A percentile compares a stretch with the other conserved stretches of the same genome.
phyloP scores from a whole-genome alignment of 768 basidiomycete genomes.

The Trametes punicea region DNA sequence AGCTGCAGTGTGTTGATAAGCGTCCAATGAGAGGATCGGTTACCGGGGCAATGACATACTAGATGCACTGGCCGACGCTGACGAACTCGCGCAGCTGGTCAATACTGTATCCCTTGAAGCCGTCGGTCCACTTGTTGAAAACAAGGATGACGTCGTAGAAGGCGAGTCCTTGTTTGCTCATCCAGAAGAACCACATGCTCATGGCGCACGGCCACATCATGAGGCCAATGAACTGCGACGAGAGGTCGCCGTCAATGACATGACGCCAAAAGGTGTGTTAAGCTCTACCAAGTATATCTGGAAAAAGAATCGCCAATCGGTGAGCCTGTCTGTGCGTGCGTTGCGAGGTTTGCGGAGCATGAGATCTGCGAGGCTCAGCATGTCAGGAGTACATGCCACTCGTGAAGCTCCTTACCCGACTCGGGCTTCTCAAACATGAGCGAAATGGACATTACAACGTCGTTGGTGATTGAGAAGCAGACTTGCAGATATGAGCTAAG shows the following conservation, averaged over 20 bases:
- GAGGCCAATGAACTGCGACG: conserved; percentile 43
- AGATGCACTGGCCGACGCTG: conserved; percentile 49
- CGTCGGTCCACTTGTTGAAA: conserved; percentile 42
- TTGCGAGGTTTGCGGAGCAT: conserved; percentile 53
- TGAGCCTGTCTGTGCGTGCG: conserved; percentile 52
- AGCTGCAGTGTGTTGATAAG: conserved; percentile 48
- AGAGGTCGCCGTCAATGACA: conserved; percentile 47
- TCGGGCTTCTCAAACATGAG: conserved; percentile 62
- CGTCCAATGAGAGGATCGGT: conserved; percentile 13
- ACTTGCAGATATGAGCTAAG: conserved; percentile 54
- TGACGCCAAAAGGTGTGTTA: conserved; percentile 35
- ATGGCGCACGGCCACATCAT: conserved; percentile 51
- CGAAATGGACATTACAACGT: conserved; percentile 52
- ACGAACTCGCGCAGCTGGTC: conserved; percentile 47
- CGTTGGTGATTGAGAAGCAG: conserved; percentile 55
- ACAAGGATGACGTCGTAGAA: conserved; percentile 46
- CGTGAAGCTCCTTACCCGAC: conserved; percentile 42
- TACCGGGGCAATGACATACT: conserved; percentile 30
- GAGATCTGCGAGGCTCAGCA: conserved; percentile 27
- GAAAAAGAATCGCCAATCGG: conserved; percentile 47
- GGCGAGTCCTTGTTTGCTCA: conserved; percentile 41
- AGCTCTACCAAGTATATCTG: conserved; percentile 56
- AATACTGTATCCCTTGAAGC: conserved; percentile 38
- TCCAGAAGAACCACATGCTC: conserved; percentile 32
- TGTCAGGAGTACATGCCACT: conserved; percentile 47